Evolutionary conservation across 225 moss, liverwort and hornwort species (phyloP).

Genomic region (Marchantia polymorpha): DNA sequence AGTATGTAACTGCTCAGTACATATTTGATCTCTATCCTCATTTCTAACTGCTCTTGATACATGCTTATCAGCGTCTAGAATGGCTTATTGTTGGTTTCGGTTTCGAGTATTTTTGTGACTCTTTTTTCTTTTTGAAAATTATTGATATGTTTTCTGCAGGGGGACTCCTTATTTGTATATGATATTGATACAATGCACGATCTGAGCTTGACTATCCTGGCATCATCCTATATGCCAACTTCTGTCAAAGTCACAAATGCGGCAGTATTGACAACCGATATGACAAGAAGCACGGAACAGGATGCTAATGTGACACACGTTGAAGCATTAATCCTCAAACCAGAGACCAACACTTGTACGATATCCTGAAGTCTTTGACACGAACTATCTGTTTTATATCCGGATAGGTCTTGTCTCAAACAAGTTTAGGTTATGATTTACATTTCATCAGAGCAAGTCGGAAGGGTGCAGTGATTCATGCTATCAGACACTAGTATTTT

Average conservation of each 20-base stretch:
- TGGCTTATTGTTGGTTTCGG: not conserved
- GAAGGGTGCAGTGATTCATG: not conserved
- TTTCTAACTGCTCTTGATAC: not conserved
- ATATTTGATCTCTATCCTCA: not conserved
- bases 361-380: not conserved
- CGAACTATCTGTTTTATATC: too few species aligned
- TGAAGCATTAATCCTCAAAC: conserved; percentile 56
- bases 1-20: not conserved
- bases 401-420: too few species aligned
- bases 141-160: conserved; percentile 49
- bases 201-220: conserved; percentile 56
- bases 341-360: conserved; percentile 50
- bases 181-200: conserved; percentile 84
- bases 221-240: conserved; percentile 56
- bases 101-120: too few species aligned
- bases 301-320: conserved; percentile 49
- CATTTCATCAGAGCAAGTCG: too few species aligned
- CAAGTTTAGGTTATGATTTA: too few species aligned
- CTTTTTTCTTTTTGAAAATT: not conserved
- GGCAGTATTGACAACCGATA: conserved; percentile 55
- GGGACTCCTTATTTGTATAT: conserved; percentile 73
- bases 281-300: conserved; percentile 50
- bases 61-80: not conserved
- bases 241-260: conserved; percentile 57
- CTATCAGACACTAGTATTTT: not conserved